A percentile compares a stretch with the other conserved stretches of the same genome.
Conservation (phyloP, 768 basidiomycete species). For the Tremella fuciformis region DNA sequence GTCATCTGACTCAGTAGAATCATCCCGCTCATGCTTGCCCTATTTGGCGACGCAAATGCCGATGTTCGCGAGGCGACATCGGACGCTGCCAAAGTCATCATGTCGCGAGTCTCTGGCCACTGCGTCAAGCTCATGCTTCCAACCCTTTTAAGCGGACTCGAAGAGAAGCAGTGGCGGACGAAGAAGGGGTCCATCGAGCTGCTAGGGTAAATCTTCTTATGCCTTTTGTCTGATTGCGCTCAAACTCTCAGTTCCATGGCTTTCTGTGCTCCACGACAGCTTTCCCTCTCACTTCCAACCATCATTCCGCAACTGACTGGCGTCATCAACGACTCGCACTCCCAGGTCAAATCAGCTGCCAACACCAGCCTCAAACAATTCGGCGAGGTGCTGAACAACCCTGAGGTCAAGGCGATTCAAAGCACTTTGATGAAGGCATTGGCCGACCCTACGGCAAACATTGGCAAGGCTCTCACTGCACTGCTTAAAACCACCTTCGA, state of each 20-base stretch:
- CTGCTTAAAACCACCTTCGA: slow-evolving; percentile 92
- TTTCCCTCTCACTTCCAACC: slow-evolving; percentile 89
- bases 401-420: slow-evolving; percentile 88
- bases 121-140: slow-evolving; percentile 95
- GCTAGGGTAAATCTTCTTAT: slow-evolving; percentile 58
- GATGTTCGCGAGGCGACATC: slow-evolving; percentile 93
- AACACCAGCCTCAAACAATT: slow-evolving; percentile 96
- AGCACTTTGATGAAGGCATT: slow-evolving; percentile 87
- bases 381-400: slow-evolving; percentile 96
- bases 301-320: slow-evolving; percentile 94
- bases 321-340: slow-evolving; percentile 94
- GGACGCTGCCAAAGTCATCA: slow-evolving; percentile 88
- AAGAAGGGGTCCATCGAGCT: slow-evolving; percentile 94
- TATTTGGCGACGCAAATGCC: slow-evolving; percentile 78
- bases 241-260: slow-evolving; percentile 71
- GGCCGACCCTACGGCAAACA: slow-evolving; percentile 84
- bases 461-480: slow-evolving; percentile 74
- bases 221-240: neutral
- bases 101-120: slow-evolving; percentile 84
- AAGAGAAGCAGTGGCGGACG: slow-evolving; percentile 97
- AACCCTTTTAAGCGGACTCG: slow-evolving; percentile 78
- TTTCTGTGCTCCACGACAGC: slow-evolving; percentile 91
- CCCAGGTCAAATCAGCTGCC: slow-evolving; percentile 86
- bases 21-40: slow-evolving; percentile 73
- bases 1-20: slow-evolving; percentile 54